Base-by-base conservation (phyloP, 257 asterid genomes). In the Salvia miltiorrhiza region DNA sequence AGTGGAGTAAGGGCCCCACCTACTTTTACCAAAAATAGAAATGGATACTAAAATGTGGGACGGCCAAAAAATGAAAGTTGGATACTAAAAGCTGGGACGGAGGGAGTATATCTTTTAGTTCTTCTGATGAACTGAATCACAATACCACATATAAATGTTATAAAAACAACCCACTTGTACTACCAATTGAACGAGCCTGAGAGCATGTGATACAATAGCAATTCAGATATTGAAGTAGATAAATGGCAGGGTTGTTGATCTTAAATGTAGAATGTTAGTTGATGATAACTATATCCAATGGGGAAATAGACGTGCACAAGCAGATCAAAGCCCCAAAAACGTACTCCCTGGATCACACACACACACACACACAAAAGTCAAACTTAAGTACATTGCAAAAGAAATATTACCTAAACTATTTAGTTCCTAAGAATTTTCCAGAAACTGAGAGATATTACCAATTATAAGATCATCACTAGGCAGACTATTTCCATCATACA, bases 211-310 rank as follows among this genome's bases (percentile, higher is more conserved):
- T 28, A 21, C 23, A 26, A 28, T 14, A 45, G n/a, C 0, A 26
- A 33, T 66, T 33, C 20, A 66, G 59, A 50, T 66, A 50, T 66
- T 66, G 40, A 35, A 35, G 40, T 50, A 54, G 44, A 67, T 54
- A 21, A 26, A 53, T 39, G 44, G 39, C 5, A 19, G 61, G 35
- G 35, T 40, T 66, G 62, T 33, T 52, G 39, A 3, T 66, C 35
- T 2, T 50, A 40, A n/a, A n/a, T n/a, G 20, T n/a, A 35, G 63
- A 67, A 21, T 52, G 19, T 17, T n/a, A 20, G 30, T 23, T 55
- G 44, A 53, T 55, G 45, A 55, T 39, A 35, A 40, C 14, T 39
- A 52, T 19, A 19, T 19, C 17, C 26, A 20, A 67, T 17, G 11
- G 26, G 52, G 52, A 52, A 26, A 19, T 50, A n/a, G 39, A 35